A percentile compares a stretch with the other conserved stretches of the same genome.
Conservation (phyloP, 164 flowering plant species). For the Protea cynaroides region DNA sequence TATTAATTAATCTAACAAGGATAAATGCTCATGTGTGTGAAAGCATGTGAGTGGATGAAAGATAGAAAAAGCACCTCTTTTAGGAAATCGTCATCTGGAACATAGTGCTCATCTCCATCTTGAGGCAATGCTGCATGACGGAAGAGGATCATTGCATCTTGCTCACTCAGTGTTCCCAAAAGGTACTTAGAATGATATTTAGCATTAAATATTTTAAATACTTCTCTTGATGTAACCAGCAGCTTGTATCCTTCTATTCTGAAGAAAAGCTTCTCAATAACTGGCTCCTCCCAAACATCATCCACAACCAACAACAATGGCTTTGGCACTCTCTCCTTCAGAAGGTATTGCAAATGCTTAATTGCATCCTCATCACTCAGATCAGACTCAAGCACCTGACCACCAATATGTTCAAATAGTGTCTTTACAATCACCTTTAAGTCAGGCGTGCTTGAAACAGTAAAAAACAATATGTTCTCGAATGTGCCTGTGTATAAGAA, state of each 20-base stretch:
- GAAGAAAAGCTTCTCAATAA: conserved; percentile 21
- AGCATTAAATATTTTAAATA: conserved; percentile 12
- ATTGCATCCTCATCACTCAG: conserved; percentile 26
- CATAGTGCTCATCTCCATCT: neutral
- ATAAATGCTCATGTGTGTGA: no score
- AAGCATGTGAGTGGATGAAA: neutral
- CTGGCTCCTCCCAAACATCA: conserved; percentile 32
- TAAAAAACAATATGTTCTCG: conserved; percentile 7
- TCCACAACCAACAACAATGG: conserved; percentile 32
- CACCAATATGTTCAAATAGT: conserved; percentile 7
- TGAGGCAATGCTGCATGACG: conserved; percentile 18
- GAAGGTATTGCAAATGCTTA: conserved; percentile 9
- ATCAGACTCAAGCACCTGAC: neutral
- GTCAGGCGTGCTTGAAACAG: conserved; percentile 16
- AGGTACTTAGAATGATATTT: conserved; percentile 17
- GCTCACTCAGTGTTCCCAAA: conserved; percentile 21
- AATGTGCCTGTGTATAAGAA: no score
- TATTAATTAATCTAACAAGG: no score
- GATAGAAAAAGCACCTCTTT: conserved; percentile 9
- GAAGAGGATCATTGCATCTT: conserved; percentile 36
- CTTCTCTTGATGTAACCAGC: conserved; percentile 42
- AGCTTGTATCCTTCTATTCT: conserved; percentile 21
- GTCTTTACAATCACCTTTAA: conserved; percentile 12
- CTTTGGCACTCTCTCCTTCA: conserved; percentile 12
- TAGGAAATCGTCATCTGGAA: conserved; percentile 19